Conservation (phyloP, 225 moss, liverwort and hornwort species). For the Thuidium tamariscinum region DNA sequence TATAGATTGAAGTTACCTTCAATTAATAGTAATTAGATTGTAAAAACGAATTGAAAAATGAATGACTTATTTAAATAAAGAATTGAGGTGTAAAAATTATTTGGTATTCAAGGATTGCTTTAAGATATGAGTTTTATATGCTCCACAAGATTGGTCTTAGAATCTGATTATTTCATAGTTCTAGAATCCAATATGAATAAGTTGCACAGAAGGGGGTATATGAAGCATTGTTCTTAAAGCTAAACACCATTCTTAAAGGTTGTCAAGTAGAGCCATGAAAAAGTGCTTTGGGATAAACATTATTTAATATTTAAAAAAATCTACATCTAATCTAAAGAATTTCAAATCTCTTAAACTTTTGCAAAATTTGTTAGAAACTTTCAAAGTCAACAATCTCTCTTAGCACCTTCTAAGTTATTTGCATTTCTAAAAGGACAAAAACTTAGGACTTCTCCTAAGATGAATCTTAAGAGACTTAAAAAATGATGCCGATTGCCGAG, state of each 20-base stretch:
- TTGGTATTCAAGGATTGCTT: not conserved
- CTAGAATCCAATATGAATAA: not conserved
- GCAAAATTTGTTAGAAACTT: not conserved
- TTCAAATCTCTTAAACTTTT: not conserved
- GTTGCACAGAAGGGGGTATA: not conserved
- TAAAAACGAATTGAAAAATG: not conserved
- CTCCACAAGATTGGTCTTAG: fast-evolving
- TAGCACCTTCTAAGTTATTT: not conserved
- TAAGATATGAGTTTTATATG: not conserved
- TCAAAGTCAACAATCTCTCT: not conserved
- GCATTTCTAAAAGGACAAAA: fast-evolving
- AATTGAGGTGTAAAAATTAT: not conserved
- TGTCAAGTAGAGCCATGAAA: not conserved
- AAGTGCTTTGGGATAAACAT: not conserved
- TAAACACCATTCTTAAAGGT: fast-evolving
- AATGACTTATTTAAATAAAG: not conserved
- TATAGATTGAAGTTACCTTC: not conserved
- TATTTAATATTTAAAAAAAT: not conserved
- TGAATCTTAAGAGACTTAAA: too few species aligned
- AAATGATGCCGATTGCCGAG: not conserved
- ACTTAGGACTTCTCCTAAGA: fast-evolving
- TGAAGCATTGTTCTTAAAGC: not conserved
- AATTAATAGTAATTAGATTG: fast-evolving
- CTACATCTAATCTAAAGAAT: not conserved
- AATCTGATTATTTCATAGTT: not conserved